phyloP scores from a whole-genome alignment of 768 basidiomycete genomes.

The Suillus plorans region DNA sequence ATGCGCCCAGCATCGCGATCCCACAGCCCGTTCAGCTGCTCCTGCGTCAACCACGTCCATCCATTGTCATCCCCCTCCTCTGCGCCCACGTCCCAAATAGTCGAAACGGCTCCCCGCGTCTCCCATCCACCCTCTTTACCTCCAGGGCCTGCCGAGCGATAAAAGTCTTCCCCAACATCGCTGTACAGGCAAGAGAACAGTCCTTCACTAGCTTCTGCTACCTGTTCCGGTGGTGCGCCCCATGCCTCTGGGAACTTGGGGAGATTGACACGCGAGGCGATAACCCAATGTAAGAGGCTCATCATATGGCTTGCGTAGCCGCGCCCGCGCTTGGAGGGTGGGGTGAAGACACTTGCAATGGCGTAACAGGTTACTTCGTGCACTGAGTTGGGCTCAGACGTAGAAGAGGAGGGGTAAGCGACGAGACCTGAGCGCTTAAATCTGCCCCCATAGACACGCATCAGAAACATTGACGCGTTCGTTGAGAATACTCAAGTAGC shows the following conservation, averaged over 20 bases:
- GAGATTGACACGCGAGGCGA: slow-evolving; percentile 36
- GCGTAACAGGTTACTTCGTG: slow-evolving; percentile 47
- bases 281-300: slow-evolving; percentile 59
- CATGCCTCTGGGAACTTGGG: slow-evolving; percentile 38
- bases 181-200: slow-evolving; percentile 52
- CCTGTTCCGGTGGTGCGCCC: slow-evolving; percentile 43
- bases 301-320: slow-evolving; percentile 67
- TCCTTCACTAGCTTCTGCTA: slow-evolving; percentile 37
- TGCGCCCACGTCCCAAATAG: slow-evolving; percentile 37
- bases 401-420: slow-evolving; percentile 20
- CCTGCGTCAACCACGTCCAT: slow-evolving; percentile 34
- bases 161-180: slow-evolving; percentile 50
- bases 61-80: slow-evolving; percentile 16
- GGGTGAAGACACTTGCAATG: slow-evolving; percentile 59
- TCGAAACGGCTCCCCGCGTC: slow-evolving; percentile 34
- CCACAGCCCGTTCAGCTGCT: slow-evolving; percentile 39
- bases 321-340: slow-evolving; percentile 44
- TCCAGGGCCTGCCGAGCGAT: slow-evolving; percentile 39
- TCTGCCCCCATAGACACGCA: slow-evolving; percentile 28
- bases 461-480: neutral
- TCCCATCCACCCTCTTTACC: slow-evolving; percentile 44
- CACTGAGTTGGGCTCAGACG: slow-evolving; percentile 1
- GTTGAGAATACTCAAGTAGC: slow-evolving; percentile 15
- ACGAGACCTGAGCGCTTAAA: slow-evolving; percentile 33
- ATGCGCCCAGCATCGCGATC: slow-evolving; percentile 39